Conservation (phyloP, 2,329 filamentous ascomycete species). For the Camillea tinctor region DNA sequence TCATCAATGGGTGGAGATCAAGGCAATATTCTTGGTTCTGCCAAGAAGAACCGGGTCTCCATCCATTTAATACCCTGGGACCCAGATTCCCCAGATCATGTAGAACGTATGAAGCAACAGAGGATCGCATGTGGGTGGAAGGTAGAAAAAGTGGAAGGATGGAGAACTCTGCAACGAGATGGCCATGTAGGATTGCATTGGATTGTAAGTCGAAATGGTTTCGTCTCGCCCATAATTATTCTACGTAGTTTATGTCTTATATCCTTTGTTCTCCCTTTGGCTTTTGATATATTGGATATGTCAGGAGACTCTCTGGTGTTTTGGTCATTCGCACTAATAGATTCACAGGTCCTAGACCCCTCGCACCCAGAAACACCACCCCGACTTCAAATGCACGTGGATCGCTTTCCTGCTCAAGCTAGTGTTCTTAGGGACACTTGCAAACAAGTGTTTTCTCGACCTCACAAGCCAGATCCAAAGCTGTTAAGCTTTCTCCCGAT, state of each 20-base stretch:
- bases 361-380: constrained; percentile 14
- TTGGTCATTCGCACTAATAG: background rate
- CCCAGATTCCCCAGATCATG: constrained; percentile 20
- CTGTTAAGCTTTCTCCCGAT: constrained; percentile 26
- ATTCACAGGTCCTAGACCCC: constrained; percentile 14
- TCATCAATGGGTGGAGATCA: background rate
- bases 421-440: constrained; percentile 15
- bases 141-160: constrained; percentile 14
- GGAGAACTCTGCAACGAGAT: constrained; percentile 14
- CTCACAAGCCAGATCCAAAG: constrained; percentile 15
- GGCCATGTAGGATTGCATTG: constrained; percentile 18
- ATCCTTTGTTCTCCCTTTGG: background rate
- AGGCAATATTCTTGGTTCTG: background rate
- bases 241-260: background rate
- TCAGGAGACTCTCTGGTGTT: no score
- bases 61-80: constrained; percentile 18
- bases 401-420: constrained; percentile 16
- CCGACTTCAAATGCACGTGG: constrained; percentile 22
- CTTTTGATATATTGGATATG: no score
- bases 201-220: constrained; percentile 14
- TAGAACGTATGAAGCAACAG: constrained; percentile 20
- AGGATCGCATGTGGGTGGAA: constrained; percentile 23
- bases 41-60: background rate
- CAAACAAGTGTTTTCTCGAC: constrained; percentile 15
- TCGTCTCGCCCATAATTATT: background rate